phyloP scores from a whole-genome alignment of 2,329 filamentous ascomycete species.

The Penicillium sp. region DNA sequence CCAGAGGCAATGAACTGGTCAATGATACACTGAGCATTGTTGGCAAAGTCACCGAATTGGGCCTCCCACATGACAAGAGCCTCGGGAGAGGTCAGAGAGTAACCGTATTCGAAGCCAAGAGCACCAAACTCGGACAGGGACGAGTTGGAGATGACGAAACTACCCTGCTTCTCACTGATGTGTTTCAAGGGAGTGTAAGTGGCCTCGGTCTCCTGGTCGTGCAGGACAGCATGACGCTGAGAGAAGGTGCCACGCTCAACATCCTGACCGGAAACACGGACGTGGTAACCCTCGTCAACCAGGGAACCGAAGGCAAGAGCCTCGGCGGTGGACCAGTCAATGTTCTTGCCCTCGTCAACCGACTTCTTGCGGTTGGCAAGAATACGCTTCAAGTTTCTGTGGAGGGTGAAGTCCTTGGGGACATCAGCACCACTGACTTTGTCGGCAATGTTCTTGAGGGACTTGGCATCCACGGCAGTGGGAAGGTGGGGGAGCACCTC shows the following conservation, averaged over 20 bases:
- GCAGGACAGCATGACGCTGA: conserved; percentile 93
- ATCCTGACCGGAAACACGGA: conserved; percentile 96
- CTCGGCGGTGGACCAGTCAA: conserved; percentile 97
- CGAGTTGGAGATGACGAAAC: conserved; percentile 96
- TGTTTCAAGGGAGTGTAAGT: conserved; percentile 92
- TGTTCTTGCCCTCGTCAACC: conserved; percentile 85
- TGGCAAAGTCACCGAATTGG: conserved; percentile 99
- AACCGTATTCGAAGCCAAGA: conserved; percentile 97
- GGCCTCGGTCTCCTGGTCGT: conserved; percentile 91
- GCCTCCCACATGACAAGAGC: conserved; percentile 99
- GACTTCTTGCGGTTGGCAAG: conserved; percentile 86
- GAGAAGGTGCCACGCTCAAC: conserved; percentile 99
- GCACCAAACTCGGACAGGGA: conserved; percentile 72
- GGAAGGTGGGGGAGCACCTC: conserved; percentile 90
- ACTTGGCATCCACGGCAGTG: conserved; percentile 72
- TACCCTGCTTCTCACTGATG: conserved; percentile 85
- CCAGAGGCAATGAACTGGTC: conserved; percentile 98
- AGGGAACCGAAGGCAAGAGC: conserved; percentile 91
- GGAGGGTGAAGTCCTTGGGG: conserved; percentile 82
- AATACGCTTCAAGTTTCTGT: conserved; percentile 97
- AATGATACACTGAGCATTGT: conserved; percentile 98
- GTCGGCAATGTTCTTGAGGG: conserved; percentile 76
- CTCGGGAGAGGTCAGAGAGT: conserved; percentile 94
- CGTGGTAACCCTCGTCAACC: conserved; percentile 90
- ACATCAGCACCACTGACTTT: conserved; percentile 71